Conservation (phyloP, 371 early-diverging fungal species). For the Zychaea mexicana region DNA sequence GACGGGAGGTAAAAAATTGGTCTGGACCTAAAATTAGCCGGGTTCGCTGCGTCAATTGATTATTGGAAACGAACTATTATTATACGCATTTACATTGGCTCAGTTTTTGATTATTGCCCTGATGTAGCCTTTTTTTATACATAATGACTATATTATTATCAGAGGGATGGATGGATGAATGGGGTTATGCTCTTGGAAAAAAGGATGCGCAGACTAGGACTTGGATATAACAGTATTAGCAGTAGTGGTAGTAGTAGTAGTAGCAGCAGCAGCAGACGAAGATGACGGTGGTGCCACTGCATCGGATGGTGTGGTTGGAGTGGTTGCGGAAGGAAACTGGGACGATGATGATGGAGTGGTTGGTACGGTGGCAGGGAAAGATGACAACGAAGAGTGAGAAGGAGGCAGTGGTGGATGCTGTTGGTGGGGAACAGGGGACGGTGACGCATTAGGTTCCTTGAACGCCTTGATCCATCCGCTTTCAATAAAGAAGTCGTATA, state of each 20-base stretch:
- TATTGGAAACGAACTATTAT: too few species aligned
- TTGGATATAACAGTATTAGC: not conserved
- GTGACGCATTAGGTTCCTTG: slow-evolving; percentile 31
- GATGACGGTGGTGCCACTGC: not conserved
- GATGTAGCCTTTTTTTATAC: too few species aligned
- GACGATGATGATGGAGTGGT: not conserved
- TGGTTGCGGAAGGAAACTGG: not conserved
- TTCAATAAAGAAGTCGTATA: slow-evolving; percentile 90
- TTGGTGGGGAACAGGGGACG: slow-evolving; percentile 1
- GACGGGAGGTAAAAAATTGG: too few species aligned
- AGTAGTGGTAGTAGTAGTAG: not conserved
- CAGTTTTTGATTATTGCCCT: too few species aligned
- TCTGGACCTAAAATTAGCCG: not conserved
- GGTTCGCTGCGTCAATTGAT: too few species aligned
- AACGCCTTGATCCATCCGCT: slow-evolving; percentile 85
- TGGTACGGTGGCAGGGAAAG: not conserved
- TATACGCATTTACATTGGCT: too few species aligned
- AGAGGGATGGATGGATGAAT: not conserved
- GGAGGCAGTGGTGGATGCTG: too few species aligned
- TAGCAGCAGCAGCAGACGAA: not conserved
- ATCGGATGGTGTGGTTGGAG: not conserved
- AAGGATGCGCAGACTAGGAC: not conserved
- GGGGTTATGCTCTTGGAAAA: not conserved
- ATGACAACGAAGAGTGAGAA: too few species aligned
- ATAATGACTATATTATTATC: too few species aligned